Conservation (phyloP, 2,329 filamentous ascomycete species). For the Chaetomium strumarium region DNA sequence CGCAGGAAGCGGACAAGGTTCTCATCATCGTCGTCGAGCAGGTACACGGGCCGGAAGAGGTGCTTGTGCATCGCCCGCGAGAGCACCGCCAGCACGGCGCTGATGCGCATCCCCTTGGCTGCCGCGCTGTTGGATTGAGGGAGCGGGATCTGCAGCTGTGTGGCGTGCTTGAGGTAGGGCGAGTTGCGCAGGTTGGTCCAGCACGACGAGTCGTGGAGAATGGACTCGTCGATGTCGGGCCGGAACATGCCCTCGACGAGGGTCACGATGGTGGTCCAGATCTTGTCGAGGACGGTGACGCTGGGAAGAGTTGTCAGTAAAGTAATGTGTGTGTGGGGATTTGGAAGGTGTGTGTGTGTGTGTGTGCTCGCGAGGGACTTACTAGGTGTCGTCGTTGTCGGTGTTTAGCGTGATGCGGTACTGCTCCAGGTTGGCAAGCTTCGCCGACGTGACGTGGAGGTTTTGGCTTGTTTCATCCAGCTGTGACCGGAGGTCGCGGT, state of each 20-base stretch:
- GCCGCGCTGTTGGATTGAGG: slow-evolving; percentile 32
- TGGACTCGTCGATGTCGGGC: slow-evolving; percentile 29
- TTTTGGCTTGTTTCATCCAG: slow-evolving; percentile 23
- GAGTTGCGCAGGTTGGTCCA: slow-evolving; percentile 31
- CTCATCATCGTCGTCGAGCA: slow-evolving; percentile 29
- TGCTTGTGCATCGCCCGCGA: slow-evolving; percentile 30
- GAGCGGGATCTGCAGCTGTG: slow-evolving; percentile 30
- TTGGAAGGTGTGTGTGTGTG: background rate
- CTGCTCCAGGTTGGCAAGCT: slow-evolving; percentile 27
- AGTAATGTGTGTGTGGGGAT: background rate
- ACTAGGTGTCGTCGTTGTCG: slow-evolving; percentile 30
- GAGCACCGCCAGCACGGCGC: slow-evolving; percentile 31
- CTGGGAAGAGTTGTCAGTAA: slow-evolving; percentile 13
- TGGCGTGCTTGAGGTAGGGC: slow-evolving; percentile 30
- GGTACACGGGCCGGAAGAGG: slow-evolving; percentile 33
- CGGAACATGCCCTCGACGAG: slow-evolving; percentile 31
- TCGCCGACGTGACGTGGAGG: slow-evolving; percentile 21
- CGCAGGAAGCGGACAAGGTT: slow-evolving; percentile 29
- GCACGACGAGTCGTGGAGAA: slow-evolving; percentile 30
- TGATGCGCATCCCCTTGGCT: slow-evolving; percentile 34
- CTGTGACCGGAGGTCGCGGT: slow-evolving; percentile 22
- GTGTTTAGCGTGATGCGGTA: slow-evolving; percentile 27
- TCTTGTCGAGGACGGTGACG: slow-evolving; percentile 31
- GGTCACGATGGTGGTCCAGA: slow-evolving; percentile 31
- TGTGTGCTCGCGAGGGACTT: slow-evolving; percentile 9